Evolutionary conservation across 169 alveolate genomes (phyloP), one percentile per base, ranked within the genome.

Genomic region (Plasmodium yoelii): DNA sequence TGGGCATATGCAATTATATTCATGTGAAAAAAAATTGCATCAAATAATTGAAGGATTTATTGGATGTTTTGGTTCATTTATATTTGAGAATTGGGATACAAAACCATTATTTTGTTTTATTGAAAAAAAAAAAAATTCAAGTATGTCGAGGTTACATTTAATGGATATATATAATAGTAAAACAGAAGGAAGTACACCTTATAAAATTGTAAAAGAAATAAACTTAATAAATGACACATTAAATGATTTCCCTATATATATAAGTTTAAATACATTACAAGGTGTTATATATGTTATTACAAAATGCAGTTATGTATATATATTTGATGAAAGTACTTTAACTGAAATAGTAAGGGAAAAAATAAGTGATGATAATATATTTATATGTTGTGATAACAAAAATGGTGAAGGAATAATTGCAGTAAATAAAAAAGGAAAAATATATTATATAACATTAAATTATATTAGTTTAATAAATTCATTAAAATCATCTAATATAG

Each of bases 21-120:
- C 96, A 67, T 96, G 96, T 28, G 99, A 96, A 82, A 96, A 95
- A 86, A 91, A 96, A 0, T 98, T 96, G 87, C 98, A 97, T 90
- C 98, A 98, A 94, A 93, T 96, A 42, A 93, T 98, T 44, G 99
- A 97, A 90, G 99, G 99, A 5, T 97, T 96, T 89, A 96, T 98
- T 19, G 99, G 99, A 19, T 94, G 97, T 73, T 98, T 98, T 93
- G 98, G 98, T 44, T 95, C 96, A 67, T 92, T 97, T 26, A 94
- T 96, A 19, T 91, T 96, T 71, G 89, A 93, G 46, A 98, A 94
- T 64, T 93, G 74, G 60, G 87, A 87, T 39, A 64, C 92, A 8
- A 88, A 93, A 34, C 93, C 95, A 13, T 88, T 95, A 22, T 96
- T 98, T 86, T 93, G 97, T 63, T 98, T 97, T 93, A 93, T 97